Evolutionary conservation across 1,139 yeast genomes (phyloP).

Genomic region (Debaryomyces fabryi): DNA sequence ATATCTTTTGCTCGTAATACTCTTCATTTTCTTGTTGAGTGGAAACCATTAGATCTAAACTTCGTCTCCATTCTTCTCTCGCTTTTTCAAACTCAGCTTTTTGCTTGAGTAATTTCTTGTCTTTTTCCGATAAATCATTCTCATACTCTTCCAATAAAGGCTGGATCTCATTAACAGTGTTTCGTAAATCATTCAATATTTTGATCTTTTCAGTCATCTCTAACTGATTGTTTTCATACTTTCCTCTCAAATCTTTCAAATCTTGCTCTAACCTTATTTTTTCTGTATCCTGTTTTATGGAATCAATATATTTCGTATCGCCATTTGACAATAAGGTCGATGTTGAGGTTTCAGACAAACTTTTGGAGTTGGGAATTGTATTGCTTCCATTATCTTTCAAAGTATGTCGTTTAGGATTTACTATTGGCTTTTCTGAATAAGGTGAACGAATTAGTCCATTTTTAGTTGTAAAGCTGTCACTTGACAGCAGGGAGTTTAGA

Average conservation of each 20-base stretch:
- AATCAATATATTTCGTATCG: background rate
- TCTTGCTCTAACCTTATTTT: slow-evolving; percentile 18
- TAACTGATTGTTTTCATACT: slow-evolving; percentile 25
- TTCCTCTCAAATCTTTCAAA: slow-evolving; percentile 17
- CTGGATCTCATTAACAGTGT: slow-evolving; percentile 49
- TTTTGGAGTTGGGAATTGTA: background rate
- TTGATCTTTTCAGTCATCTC: slow-evolving; percentile 40
- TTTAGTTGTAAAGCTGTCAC: background rate
- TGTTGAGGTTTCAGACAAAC: background rate
- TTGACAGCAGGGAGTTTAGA: slow-evolving; percentile 3
- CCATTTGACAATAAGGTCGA: background rate
- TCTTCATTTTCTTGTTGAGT: slow-evolving; percentile 47
- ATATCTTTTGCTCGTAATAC: slow-evolving; percentile 30
- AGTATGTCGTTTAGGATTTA: background rate
- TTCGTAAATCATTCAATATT: slow-evolving; percentile 43
- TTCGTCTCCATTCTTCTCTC: slow-evolving; percentile 59
- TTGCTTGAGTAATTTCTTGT: slow-evolving; percentile 45
- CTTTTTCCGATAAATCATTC: slow-evolving; percentile 43
- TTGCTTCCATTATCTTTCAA: background rate
- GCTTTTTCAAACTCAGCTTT: slow-evolving; percentile 53
- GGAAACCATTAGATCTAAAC: slow-evolving; percentile 53
- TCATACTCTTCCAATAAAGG: slow-evolving; percentile 52
- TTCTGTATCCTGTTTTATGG: background rate
- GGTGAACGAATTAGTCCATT: background rate
- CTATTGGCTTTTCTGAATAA: background rate